phyloP scores from a whole-genome alignment of 163 green algal genomes.

The Chlorella variabilis region DNA sequence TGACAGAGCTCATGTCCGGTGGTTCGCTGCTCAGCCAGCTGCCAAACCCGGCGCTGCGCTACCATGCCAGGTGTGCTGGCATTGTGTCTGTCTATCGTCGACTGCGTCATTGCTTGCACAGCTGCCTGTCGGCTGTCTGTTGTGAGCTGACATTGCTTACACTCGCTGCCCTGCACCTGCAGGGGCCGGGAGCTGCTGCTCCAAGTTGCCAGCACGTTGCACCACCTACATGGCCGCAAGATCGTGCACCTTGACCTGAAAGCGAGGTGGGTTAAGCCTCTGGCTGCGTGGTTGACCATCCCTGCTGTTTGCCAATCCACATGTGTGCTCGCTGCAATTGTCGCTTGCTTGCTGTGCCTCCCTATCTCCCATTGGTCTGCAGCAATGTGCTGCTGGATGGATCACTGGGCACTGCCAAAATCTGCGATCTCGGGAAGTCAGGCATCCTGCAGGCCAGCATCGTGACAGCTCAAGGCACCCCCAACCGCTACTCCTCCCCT shows the following conservation, averaged over 20 bases:
- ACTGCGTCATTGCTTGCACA: no score
- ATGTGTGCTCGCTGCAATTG: no score
- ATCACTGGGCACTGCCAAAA: neutral
- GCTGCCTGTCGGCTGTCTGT: no score
- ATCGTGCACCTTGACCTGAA: neutral
- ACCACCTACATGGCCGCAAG: neutral
- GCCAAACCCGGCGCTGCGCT: neutral
- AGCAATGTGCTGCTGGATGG: constrained; percentile 1
- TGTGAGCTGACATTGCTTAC: no score
- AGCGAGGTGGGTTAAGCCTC: no score
- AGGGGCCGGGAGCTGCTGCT: neutral
- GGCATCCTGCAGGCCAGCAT: neutral
- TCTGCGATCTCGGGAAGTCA: neutral
- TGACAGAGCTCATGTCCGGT: neutral
- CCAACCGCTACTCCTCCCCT: neutral
- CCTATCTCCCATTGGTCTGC: no score
- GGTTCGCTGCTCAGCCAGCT: neutral
- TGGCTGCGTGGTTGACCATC: no score
- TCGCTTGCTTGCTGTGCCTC: no score
- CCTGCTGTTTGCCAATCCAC: no score
- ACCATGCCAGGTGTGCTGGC: neutral
- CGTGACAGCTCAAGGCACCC: neutral
- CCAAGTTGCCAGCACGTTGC: neutral
- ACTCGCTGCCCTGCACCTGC: no score
- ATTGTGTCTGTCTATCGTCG: neutral